Evolutionary conservation across 2,329 filamentous ascomycete genomes (phyloP).

Genomic region (Salinomyces thailandicus): DNA sequence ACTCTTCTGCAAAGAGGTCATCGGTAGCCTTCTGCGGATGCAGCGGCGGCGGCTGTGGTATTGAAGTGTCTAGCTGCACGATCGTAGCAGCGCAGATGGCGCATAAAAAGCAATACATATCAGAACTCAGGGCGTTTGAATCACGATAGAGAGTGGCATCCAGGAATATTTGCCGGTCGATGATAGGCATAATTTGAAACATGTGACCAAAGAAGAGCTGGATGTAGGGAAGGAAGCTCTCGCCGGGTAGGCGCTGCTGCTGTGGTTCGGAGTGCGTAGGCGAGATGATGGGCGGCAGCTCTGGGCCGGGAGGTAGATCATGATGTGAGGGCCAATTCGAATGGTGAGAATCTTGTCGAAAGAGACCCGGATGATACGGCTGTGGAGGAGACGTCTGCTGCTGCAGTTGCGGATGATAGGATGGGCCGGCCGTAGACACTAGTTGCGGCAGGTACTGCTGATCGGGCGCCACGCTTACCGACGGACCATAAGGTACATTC

Average conservation of each 20-base stretch:
- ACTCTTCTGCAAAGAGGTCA: constrained; percentile 26
- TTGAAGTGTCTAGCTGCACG: constrained; percentile 25
- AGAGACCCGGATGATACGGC: constrained; percentile 1
- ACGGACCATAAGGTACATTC: constrained; percentile 9
- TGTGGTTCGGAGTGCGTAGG: constrained; percentile 13
- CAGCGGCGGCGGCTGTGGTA: constrained; percentile 18
- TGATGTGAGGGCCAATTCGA: constrained; percentile 12
- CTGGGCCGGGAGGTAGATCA: constrained; percentile 12
- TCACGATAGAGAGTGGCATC: constrained; percentile 19
- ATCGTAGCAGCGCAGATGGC: constrained; percentile 25
- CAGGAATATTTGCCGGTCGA: constrained; percentile 23
- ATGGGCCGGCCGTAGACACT: constrained; percentile 10
- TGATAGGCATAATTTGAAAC: constrained; percentile 27
- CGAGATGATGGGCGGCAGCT: constrained; percentile 13
- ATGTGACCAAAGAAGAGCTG: constrained; percentile 28
- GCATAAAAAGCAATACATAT: constrained; percentile 25
- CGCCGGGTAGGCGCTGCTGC: constrained; percentile 15
- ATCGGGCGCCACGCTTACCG: constrained; percentile 15
- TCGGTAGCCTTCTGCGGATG: constrained; percentile 17
- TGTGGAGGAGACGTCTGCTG: constrained; percentile 6
- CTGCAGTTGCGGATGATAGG: constrained; percentile 6
- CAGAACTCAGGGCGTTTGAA: constrained; percentile 15
- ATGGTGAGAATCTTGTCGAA: constrained; percentile 5
- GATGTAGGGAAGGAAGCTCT: constrained; percentile 24
- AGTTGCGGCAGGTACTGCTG: constrained; percentile 14